Conservation (phyloP, 345 rosid species). For the Orychophragmus violaceus region DNA sequence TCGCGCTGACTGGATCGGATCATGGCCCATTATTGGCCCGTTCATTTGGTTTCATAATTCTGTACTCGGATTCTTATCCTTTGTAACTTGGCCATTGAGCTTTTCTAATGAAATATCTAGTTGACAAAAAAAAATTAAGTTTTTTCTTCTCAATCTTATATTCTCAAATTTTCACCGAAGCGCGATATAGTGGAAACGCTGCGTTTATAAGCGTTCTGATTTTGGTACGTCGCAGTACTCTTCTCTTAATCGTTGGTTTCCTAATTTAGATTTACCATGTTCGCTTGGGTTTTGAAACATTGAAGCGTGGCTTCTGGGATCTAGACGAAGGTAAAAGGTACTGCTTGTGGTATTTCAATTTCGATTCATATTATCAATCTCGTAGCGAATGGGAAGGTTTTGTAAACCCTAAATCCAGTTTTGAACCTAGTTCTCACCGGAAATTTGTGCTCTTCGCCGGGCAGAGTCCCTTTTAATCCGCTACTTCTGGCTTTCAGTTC, state of each 20-base stretch:
- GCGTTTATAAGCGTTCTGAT: constrained; percentile 2
- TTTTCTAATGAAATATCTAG: no score
- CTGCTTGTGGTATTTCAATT: not conserved
- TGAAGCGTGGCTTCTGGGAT: constrained; percentile 17
- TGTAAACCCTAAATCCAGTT: constrained; percentile 25
- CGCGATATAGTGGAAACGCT: no score
- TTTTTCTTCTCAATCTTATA: no score
- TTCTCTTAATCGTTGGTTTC: constrained; percentile 15
- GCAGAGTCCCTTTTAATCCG: not conserved
- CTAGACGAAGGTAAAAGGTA: constrained; percentile 5
- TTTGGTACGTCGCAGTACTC: not conserved
- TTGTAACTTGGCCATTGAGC: no score
- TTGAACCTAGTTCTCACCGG: not conserved
- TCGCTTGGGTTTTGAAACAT: constrained; percentile 14
- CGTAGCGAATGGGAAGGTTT: not conserved
- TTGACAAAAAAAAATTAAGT: no score
- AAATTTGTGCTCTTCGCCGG: not conserved
- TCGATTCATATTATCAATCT: constrained; percentile 2
- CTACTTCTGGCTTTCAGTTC: not conserved
- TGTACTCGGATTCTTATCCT: no score
- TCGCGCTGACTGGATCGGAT: no score
- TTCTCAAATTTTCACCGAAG: no score
- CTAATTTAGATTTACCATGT: constrained; percentile 9
- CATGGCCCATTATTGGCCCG: no score
- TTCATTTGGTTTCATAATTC: no score